Evolutionary conservation across 257 asterid species (phyloP), one percentile per base, ranked within the genome.

Genomic region (Solanum okadae): DNA sequence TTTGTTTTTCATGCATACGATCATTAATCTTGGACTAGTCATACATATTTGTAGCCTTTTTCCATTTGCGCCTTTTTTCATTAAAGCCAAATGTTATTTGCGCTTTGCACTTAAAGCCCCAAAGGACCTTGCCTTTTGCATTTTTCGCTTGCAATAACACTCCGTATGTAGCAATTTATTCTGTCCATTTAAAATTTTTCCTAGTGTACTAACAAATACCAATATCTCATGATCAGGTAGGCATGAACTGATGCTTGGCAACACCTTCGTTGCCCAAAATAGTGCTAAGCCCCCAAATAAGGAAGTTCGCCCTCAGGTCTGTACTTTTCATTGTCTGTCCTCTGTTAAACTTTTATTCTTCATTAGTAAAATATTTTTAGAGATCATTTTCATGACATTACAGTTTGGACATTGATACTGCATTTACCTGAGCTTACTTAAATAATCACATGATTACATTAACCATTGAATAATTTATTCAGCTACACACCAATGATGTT

Each of bases 271-370:
- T 23, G 90, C 88, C 70, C 89, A 91, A 89, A 88, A 92, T 67
- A 92, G 91, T 90, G 91, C 90, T 93, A 88, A 27, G 83, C 91
- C 98, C 87, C 98, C 98, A 56, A 94, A 87, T 86, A 93, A 90
- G 89, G 99, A 96, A 91, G 92, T 94, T 84, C 92, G 90, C 56
- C 98, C 98, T 3, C 95, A 95, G 99, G 99, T 97, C 75, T 59
- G 71, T 37, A n/a, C 73, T 23, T 68, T 70, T 86, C 71, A 16
- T 42, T 85, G 29, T 82, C 44, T 11, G 22, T 33, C 70, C 42
- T 82, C 86, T 46, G 31, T 49, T 49, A 31, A 82, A 31, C 70
- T 49, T 49, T 18, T 16, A 29, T 25, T 82, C 52, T 82, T 52
- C 34, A 49, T 5, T 10, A 49, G 70, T 82, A 49, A 82, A 5